Percentiles rank a stretch among this genome's conserved stretches.
Evolutionary conservation across 306 rosid genomes (phyloP).

Genomic region (Potentilla sterilis): DNA sequence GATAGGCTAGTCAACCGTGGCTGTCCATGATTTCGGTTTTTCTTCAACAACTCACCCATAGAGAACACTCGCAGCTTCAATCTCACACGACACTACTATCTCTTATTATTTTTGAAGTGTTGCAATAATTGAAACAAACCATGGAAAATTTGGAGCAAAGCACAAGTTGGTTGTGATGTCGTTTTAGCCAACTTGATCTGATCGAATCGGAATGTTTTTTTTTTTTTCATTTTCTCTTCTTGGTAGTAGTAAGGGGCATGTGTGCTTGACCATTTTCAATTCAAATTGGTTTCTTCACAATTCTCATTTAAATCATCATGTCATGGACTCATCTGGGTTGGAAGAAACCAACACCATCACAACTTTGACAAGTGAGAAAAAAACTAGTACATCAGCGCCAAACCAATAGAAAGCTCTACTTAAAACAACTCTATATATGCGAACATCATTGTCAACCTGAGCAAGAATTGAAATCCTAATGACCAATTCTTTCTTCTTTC

Average conservation of each 20-base stretch:
- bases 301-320: conserved; percentile 9
- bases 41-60: conserved; percentile 1
- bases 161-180: background rate
- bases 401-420: background rate
- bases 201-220: conserved; percentile 17
- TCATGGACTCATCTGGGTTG: background rate
- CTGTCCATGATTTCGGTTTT: background rate
- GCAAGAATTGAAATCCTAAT: conserved; percentile 8
- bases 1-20: background rate
- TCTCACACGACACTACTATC: background rate
- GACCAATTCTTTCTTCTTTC: conserved; percentile 9
- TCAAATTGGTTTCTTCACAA: background rate
- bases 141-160: background rate
- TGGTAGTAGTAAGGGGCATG: background rate
- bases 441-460: conserved; percentile 2
- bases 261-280: conserved; percentile 7
- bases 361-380: background rate
- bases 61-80: background rate
- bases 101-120: background rate
- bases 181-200: conserved; percentile 7
- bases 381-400: background rate
- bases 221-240: background rate
- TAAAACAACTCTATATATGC: conserved; percentile 7
- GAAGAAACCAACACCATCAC: background rate
- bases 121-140: conserved; percentile 16